Evolutionary conservation across 108 stramenopile genomes (phyloP).

Genomic region (Nannochloropsis oceanica): DNA sequence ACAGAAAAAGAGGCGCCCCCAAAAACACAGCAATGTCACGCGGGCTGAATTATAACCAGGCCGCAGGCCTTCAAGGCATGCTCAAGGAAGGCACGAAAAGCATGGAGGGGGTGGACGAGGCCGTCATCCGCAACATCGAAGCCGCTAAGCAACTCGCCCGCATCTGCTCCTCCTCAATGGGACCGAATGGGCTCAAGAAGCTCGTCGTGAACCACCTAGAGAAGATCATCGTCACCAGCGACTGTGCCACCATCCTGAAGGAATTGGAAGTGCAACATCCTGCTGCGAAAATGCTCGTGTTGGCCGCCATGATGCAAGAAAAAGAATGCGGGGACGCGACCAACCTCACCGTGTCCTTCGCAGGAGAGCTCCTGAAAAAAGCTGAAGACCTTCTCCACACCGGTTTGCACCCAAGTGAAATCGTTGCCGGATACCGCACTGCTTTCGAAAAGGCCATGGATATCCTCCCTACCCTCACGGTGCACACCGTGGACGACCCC

Average conservation of each 20-base stretch:
- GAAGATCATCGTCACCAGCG: slow-evolving; percentile 89
- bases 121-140: slow-evolving; percentile 60
- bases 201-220: slow-evolving; percentile 96
- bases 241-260: slow-evolving; percentile 83
- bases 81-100: slow-evolving; percentile 45
- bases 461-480: slow-evolving; percentile 40
- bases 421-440: background rate
- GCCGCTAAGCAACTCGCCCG: slow-evolving; percentile 80
- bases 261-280: slow-evolving; percentile 97
- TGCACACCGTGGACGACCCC: slow-evolving; percentile 42
- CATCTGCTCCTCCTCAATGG: slow-evolving; percentile 80
- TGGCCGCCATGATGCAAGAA: slow-evolving; percentile 86
- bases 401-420: background rate
- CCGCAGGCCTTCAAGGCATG: slow-evolving; percentile 42
- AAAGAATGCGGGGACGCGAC: slow-evolving; percentile 78
- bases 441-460: slow-evolving; percentile 60
- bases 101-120: slow-evolving; percentile 43
- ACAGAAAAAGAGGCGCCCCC: background rate
- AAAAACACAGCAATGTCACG: background rate
- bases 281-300: slow-evolving; percentile 81
- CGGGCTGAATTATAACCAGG: slow-evolving; percentile 24
- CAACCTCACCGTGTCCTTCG: slow-evolving; percentile 77
- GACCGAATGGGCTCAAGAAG: slow-evolving; percentile 95
- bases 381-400: background rate
- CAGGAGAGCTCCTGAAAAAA: slow-evolving; percentile 64